phyloP scores from a whole-genome alignment of 768 basidiomycete genomes.

The Hypholoma sublateritium region DNA sequence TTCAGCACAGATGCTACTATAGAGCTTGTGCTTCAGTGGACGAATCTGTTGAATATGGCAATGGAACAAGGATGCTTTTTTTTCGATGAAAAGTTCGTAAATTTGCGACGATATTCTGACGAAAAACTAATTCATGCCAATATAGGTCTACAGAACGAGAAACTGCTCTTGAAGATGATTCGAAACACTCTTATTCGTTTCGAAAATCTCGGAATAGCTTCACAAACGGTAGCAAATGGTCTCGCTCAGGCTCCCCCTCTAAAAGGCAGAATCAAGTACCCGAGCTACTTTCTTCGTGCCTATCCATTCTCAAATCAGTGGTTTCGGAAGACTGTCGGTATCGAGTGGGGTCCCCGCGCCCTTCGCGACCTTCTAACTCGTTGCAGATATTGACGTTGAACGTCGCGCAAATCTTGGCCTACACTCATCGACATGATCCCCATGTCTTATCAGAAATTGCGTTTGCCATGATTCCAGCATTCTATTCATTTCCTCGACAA shows the following conservation, averaged over 20 bases:
- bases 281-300: conserved; percentile 58
- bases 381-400: conserved; percentile 74
- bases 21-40: conserved; percentile 61
- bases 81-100: conserved; percentile 45
- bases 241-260: conserved; percentile 52
- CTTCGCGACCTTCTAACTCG: conserved; percentile 68
- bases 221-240: conserved; percentile 40
- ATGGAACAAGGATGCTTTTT: conserved; percentile 60
- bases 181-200: conserved; percentile 41
- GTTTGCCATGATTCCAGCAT: conserved; percentile 72
- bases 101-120: neutral
- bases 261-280: conserved; percentile 36
- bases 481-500: conserved; percentile 61
- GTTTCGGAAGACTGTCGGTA: conserved; percentile 74
- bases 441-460: conserved; percentile 58
- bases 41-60: conserved; percentile 58
- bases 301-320: conserved; percentile 61
- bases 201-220: conserved; percentile 44
- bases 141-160: neutral
- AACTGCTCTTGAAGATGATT: conserved; percentile 15
- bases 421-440: conserved; percentile 51
- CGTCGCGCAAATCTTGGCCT: conserved; percentile 65
- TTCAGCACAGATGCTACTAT: conserved; percentile 71
- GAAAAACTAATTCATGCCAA: neutral
- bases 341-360: conserved; percentile 55